These are phyloP conservation scores for Nitzschia putrida DNA, from an alignment of 108 stramenopile genomes.

Conservation along the genomic window DNA sequence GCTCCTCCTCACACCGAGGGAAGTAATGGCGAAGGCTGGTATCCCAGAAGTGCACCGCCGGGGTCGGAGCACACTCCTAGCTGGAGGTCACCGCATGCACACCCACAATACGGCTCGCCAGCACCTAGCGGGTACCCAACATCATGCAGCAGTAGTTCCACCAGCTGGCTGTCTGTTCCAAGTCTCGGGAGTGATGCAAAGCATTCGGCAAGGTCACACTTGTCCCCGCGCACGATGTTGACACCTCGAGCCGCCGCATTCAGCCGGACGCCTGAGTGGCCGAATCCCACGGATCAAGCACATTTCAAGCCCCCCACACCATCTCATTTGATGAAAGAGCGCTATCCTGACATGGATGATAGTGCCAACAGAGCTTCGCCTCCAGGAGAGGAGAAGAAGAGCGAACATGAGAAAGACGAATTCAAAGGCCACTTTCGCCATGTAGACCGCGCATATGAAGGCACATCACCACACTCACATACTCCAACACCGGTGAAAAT, in stretches of 20 bases:
- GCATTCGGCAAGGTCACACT: neutral
- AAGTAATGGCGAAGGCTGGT: slow-evolving; percentile 1
- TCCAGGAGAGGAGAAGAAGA: slow-evolving; percentile 24
- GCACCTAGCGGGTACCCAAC: slow-evolving; percentile 8
- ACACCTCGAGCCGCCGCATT: slow-evolving; percentile 6
- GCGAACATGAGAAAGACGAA: neutral
- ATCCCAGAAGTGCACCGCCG: neutral
- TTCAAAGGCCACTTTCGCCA: too few species aligned
- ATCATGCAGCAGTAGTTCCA: slow-evolving; percentile 4
- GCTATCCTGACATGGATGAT: neutral
- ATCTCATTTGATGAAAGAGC: neutral
- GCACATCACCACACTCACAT: too few species aligned
- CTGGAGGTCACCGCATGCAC: slow-evolving; percentile 7
- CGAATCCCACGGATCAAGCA: neutral
- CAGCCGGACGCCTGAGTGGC: neutral
- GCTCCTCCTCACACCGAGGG: slow-evolving; percentile 12
- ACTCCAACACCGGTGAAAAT: too few species aligned
- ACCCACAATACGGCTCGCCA: slow-evolving; percentile 1
- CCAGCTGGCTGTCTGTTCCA: slow-evolving; percentile 34
- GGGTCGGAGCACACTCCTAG: neutral
- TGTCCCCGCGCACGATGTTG: slow-evolving; percentile 6
- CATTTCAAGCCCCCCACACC: slow-evolving; percentile 3
- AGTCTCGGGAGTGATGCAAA: slow-evolving; percentile 26
- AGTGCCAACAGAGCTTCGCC: slow-evolving; percentile 7
- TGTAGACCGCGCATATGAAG: too few species aligned